These are phyloP conservation scores for Collybiopsis luxurians DNA, from an alignment of 768 basidiomycete species.

Conservation along the genomic window DNA sequence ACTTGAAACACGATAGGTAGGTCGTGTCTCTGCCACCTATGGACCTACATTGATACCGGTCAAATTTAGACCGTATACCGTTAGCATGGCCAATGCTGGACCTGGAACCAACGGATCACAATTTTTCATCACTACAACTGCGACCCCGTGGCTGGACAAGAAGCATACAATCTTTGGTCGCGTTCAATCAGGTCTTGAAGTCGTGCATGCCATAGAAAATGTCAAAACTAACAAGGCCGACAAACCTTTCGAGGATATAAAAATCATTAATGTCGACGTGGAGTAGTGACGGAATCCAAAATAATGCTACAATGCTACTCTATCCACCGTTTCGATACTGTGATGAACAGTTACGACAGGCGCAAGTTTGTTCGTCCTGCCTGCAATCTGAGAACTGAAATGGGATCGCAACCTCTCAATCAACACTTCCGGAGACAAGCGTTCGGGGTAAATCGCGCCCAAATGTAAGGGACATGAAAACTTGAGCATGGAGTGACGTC, in stretches of 20 bases:
- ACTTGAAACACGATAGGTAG: slow-evolving; percentile 86
- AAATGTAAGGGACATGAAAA: slow-evolving; percentile 53
- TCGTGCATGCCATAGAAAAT: slow-evolving; percentile 90
- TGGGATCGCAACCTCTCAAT: slow-evolving; percentile 26
- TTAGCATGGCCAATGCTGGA: slow-evolving; percentile 95
- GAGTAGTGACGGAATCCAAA: slow-evolving; percentile 36
- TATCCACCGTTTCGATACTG: slow-evolving; percentile 35
- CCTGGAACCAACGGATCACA: slow-evolving; percentile 91
- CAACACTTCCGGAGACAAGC: slow-evolving; percentile 22
- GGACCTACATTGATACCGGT: slow-evolving; percentile 4
- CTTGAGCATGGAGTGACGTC: slow-evolving; percentile 42
- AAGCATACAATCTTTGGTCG: slow-evolving; percentile 94
- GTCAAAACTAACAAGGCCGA: slow-evolving; percentile 82
- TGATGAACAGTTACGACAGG: slow-evolving; percentile 26
- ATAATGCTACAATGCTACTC: slow-evolving; percentile 40
- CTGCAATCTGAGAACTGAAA: slow-evolving; percentile 35
- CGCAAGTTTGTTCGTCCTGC: not conserved
- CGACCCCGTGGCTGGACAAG: slow-evolving; percentile 90
- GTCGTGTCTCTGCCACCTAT: slow-evolving; percentile 16
- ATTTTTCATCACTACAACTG: slow-evolving; percentile 96
- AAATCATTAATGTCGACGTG: slow-evolving; percentile 78
- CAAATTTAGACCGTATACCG: slow-evolving; percentile 75
- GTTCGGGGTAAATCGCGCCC: slow-evolving; percentile 13
- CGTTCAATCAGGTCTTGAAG: slow-evolving; percentile 82
- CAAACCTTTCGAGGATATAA: slow-evolving; percentile 92